Conservation (phyloP, 805 yeast genomes). For the Lipomyces yamadae region DNA sequence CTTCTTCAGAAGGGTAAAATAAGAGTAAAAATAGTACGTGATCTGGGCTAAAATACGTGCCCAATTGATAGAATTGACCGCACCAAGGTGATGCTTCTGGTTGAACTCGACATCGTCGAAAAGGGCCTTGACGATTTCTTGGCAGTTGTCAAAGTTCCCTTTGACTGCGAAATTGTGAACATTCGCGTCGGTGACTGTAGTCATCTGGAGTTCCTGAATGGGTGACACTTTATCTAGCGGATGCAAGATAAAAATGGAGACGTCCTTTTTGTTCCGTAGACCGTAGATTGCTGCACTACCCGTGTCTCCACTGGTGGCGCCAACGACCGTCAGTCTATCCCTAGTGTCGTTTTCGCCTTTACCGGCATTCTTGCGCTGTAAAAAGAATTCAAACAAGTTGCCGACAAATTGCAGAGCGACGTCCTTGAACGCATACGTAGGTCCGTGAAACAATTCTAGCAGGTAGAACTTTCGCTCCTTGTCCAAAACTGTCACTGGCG, state of each 20-base stretch:
- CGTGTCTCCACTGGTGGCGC: conserved; percentile 99
- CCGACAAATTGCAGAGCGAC: conserved; percentile 98
- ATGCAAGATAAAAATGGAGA: conserved; percentile 93
- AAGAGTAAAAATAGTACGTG: conserved; percentile 93
- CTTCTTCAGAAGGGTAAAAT: conserved; percentile 62
- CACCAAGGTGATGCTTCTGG: conserved; percentile 89
- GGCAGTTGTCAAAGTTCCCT: conserved; percentile 98
- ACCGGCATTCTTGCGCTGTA: conserved; percentile 69
- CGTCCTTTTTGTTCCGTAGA: conserved; percentile 93
- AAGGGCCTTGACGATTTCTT: conserved; percentile 90
- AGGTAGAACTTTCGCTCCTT: conserved; percentile 66
- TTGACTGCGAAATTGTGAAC: conserved; percentile 94
- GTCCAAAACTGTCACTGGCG: conserved; percentile 72
- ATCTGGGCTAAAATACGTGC: conserved; percentile 98
- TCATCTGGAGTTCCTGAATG: conserved; percentile 98
- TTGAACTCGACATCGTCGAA: conserved; percentile 91
- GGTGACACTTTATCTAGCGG: conserved; percentile 98
- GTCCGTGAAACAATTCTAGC: conserved; percentile 96
- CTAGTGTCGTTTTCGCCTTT: conserved; percentile 52
- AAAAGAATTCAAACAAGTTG: conserved; percentile 90
- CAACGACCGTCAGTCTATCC: conserved; percentile 91
- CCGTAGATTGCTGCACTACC: conserved; percentile 99
- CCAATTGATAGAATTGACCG: conserved; percentile 98
- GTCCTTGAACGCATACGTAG: conserved; percentile 98
- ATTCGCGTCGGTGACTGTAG: conserved; percentile 89